Evolutionary conservation across 768 basidiomycete species (phyloP).

Genomic region (Rhodotorula toruloides): DNA sequence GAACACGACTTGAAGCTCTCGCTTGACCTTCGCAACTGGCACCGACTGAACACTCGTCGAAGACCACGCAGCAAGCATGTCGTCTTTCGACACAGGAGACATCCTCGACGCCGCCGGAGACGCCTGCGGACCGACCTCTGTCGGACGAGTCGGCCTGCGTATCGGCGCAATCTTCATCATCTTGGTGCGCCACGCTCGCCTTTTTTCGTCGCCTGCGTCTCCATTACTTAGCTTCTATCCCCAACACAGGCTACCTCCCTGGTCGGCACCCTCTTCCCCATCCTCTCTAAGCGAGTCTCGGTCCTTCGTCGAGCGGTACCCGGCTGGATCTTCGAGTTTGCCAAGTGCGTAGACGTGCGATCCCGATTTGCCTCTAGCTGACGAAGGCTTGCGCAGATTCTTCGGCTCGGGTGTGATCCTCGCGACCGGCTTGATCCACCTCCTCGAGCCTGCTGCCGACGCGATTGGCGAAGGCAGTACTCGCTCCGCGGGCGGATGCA

Average conservation of each 20-base stretch:
- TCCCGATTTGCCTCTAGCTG: too few relatives aligned
- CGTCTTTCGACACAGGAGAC: too few relatives aligned
- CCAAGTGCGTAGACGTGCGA: conserved; percentile 31
- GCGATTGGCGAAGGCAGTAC: conserved; percentile 24
- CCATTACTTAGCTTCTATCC: background rate
- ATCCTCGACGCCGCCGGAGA: too few relatives aligned
- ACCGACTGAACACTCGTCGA: too few relatives aligned
- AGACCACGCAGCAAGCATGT: too few relatives aligned
- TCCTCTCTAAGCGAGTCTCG: conserved; percentile 36
- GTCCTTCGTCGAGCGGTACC: conserved; percentile 36
- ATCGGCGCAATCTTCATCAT: conserved; percentile 34
- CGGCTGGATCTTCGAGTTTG: conserved; percentile 40
- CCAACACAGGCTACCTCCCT: conserved; percentile 36
- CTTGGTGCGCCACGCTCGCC: conserved; percentile 1
- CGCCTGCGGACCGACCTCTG: conserved; percentile 20
- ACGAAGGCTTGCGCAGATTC: too few relatives aligned
- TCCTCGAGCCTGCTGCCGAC: conserved; percentile 39
- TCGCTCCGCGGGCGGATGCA: conserved; percentile 39
- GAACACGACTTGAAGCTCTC: too few relatives aligned
- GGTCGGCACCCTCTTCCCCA: conserved; percentile 42
- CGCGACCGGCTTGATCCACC: conserved; percentile 40
- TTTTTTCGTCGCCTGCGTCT: background rate
- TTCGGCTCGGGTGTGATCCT: conserved; percentile 25
- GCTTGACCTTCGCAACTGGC: too few relatives aligned
- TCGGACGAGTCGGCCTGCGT: conserved; percentile 24